Base-by-base conservation (phyloP, 306 rosid genomes). In the Neltuma alba region DNA sequence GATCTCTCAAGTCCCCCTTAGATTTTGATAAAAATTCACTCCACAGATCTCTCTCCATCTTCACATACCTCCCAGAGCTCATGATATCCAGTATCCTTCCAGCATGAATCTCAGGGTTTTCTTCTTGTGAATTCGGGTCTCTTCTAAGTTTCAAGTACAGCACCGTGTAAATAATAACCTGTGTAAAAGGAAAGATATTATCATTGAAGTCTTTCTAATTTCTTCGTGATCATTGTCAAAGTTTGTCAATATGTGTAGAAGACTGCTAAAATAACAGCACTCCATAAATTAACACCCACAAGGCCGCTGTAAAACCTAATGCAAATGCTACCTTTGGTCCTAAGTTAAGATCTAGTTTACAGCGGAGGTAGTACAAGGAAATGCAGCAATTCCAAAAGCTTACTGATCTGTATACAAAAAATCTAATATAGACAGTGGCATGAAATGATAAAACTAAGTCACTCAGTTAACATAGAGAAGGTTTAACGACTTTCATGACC, bases 161-260 rank as follows among this genome's bases (percentile, higher is more conserved):
- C 14, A 65, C 88, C 13, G 97, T 89, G 20, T 76, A 82, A 68
- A 94, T 76, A 57, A 91, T 85, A 83, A 91, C 93, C 98, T 92
- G 94, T 68, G 76, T 77, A 54, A 77, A 60, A 79, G 34, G 44
- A 62, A 50, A 63, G 47, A 79, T 31, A 69, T 60, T 31, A 48
- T 48, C 61, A 21, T 23, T 16, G 42, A 68, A 77, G 33, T 10
- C 8, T 70, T 16, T 10, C 44, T 72, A 20, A 52, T 52, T 38
- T 60, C 40, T 48, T 34, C 37, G 21, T 7, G 18, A 44, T 44
- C 50, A 47, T 15, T 16, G 16, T 15, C n/a, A 47, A 50, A n/a
- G 28, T 52, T 52, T 52, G 28, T 8, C 13, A 52, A 52, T 9
- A 50, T 50, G 23, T n/a, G 28, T n/a, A n/a, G 60, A 55, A 55